phyloP scores from a whole-genome alignment of 2,329 filamentous ascomycete genomes.

The Monosporascus sp. region DNA sequence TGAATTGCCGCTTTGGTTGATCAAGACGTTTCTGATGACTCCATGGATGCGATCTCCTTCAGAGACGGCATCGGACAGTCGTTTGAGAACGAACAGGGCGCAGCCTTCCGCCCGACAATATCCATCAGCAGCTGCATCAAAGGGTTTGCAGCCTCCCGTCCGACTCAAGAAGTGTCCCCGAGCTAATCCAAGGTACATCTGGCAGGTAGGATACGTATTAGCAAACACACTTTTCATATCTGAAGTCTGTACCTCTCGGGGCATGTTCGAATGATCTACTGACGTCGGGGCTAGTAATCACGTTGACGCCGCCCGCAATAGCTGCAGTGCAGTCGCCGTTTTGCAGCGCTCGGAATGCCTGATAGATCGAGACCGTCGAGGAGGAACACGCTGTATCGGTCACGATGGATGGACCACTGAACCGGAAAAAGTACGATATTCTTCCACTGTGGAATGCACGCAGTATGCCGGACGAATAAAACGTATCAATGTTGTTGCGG shows the following conservation, averaged over 20 bases:
- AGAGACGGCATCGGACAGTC: slow-evolving; percentile 5
- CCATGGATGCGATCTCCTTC: slow-evolving; percentile 10
- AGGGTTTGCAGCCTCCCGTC: slow-evolving; percentile 10
- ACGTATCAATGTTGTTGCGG: slow-evolving; percentile 6
- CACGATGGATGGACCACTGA: slow-evolving; percentile 8
- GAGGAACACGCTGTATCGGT: slow-evolving; percentile 12
- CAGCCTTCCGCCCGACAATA: slow-evolving; percentile 12
- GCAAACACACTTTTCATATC: no score
- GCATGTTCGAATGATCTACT: background rate
- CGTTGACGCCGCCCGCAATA: slow-evolving; percentile 8
- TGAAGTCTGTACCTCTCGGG: no score
- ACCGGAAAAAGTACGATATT: slow-evolving; percentile 11
- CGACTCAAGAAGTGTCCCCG: slow-evolving; percentile 10
- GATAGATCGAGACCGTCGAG: slow-evolving; percentile 9
- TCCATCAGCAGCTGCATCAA: slow-evolving; percentile 10
- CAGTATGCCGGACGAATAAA: slow-evolving; percentile 3
- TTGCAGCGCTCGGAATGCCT: slow-evolving; percentile 6
- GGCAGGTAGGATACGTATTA: no score
- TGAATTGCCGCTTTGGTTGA: slow-evolving; percentile 12
- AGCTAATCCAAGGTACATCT: slow-evolving; percentile 12
- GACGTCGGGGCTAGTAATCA: slow-evolving; percentile 11
- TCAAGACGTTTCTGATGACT: slow-evolving; percentile 7
- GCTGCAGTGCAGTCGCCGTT: slow-evolving; percentile 6
- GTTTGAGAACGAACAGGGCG: slow-evolving; percentile 8
- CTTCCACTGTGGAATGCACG: slow-evolving; percentile 9